These are phyloP conservation scores for Kregervanrija delftensis DNA, from an alignment of 805 yeast genomes.

Conservation along the genomic window DNA sequence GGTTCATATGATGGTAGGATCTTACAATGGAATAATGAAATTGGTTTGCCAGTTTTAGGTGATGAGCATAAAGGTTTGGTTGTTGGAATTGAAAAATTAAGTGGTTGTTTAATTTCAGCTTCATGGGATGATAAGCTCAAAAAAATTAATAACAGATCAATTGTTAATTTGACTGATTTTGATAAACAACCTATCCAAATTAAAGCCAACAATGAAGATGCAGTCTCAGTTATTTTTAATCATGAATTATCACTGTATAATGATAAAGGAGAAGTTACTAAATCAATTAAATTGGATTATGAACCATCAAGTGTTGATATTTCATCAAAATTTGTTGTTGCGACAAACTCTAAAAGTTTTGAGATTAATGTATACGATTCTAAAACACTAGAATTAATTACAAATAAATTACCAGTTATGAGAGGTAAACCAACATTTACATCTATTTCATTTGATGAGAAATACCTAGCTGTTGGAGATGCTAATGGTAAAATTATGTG, in stretches of 20 bases:
- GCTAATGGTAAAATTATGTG: constrained; percentile 78
- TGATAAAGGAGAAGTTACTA: constrained; percentile 23
- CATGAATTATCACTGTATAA: constrained; percentile 32
- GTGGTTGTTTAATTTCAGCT: constrained; percentile 27
- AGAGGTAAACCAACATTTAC: constrained; percentile 60
- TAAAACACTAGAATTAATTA: constrained; percentile 9
- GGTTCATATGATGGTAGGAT: constrained; percentile 84
- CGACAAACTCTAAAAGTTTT: constrained; percentile 40
- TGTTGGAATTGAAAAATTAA: constrained; percentile 36
- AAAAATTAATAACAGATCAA: constrained; percentile 21
- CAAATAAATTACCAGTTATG: constrained; percentile 32
- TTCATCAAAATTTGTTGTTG: constrained; percentile 36
- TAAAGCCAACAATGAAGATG: constrained; percentile 27
- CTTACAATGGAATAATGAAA: constrained; percentile 45
- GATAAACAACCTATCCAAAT: constrained; percentile 45
- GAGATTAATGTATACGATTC: constrained; percentile 33
- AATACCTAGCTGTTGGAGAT: constrained; percentile 78
- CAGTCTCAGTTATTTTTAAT: constrained; percentile 39
- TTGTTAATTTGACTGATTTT: constrained; percentile 27
- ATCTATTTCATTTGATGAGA: constrained; percentile 63
- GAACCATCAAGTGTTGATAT: constrained; percentile 42
- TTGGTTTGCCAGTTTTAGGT: constrained; percentile 31
- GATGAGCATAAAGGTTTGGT: constrained; percentile 59
- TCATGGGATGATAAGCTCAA: constrained; percentile 88
- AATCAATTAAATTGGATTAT: constrained; percentile 27